Evolutionary conservation across 2,329 filamentous ascomycete species (phyloP), one percentile per base, ranked within the genome.

Genomic region (Aspergillus fischeri): DNA sequence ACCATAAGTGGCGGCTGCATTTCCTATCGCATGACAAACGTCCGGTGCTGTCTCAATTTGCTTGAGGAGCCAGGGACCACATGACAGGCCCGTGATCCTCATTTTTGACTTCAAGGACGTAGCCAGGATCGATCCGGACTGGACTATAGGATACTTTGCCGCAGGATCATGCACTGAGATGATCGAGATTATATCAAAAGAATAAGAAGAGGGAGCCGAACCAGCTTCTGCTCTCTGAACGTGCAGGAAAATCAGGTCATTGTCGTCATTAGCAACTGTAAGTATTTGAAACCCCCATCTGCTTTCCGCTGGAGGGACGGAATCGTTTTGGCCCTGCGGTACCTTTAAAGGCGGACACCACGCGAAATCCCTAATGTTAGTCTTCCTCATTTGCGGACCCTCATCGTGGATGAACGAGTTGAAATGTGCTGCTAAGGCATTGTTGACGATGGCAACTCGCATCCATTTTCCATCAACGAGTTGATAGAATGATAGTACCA

Each of bases 401-500:
- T 51, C 60, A 17, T 66, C 66, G 51, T 61, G 59, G 41, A 55
- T 65, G 38, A 52, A 61, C 8, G 50, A 54, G 49, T 52, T 60
- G 45, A 71, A 81, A 74, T 79, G 75, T 0, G 68, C 57, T 17
- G 71, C 67, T 45, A 85, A 64, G 4, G 71, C 67, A 53, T 78
- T 67, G 59, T 86, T 86, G 41, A 86, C 66, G n/a, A 86, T 71
- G 5, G 79, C 63, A 3, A 77, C 76, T 32, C 84, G 77, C 42
- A 71, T 71, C 84, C 84, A 86, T 60, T 75, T 78, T 1, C 71
- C 67, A 45, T 73, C 79, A 32, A 77, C 68, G 2, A 78, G 74
- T 50, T 82, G 80, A 78, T 83, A 87, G 8, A 87, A 67, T 1
- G 81, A 83, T 4, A 87, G 67, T 1, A 83, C 65, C 54, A 84